Base-by-base conservation (phyloP, 140 eudicot species). In the Bidens hawaiensis region DNA sequence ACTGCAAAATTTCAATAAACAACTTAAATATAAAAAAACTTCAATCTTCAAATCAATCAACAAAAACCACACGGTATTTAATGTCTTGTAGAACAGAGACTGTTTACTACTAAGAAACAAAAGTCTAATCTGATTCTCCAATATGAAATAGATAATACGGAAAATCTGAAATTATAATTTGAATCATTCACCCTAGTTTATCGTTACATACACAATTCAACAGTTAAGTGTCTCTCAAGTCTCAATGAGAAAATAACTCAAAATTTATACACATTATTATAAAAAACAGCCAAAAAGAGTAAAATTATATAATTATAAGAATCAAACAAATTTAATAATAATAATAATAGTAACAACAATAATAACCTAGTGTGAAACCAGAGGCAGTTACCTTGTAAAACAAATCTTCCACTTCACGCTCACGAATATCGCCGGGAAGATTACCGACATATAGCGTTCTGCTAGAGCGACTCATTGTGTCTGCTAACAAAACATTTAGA, bases 371-470 rank as follows among this genome's bases (percentile, higher is more conserved):
- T 25, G 16, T 11, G 19, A 10, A 53, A 7, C 51, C 65, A 61
- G 2, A 46, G 33, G 2, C 23, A 49, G 4, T 6, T 28, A 87
- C 97, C 97, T 90, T 90, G 82, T 84, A 80, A 79, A 90, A 90
- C 75, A 90, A 55, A 78, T 90, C 97, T 63, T 90, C 88, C 18
- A 90, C 95, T 71, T 90, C 97, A 26, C 94, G 84, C 78, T 90
- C 97, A 19, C 95, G 89, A 67, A 90, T 76, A 75, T 90, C 97
- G n/a, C 97, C 97, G 0, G 97, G 97, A 64, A 90, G 97, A 67
- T 90, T 90, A 12, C 97, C 97, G 42, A 90, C 97, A 53, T 90
- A 90, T 5, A 86, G 80, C 8, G 93, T 84, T 73, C 89, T 81
- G 71, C 87, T 83, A 4, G 95, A 83, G n/a, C 97, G 87, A 51